Conservation (phyloP, 106 monocot genomes). For the Triglochin maritima region DNA sequence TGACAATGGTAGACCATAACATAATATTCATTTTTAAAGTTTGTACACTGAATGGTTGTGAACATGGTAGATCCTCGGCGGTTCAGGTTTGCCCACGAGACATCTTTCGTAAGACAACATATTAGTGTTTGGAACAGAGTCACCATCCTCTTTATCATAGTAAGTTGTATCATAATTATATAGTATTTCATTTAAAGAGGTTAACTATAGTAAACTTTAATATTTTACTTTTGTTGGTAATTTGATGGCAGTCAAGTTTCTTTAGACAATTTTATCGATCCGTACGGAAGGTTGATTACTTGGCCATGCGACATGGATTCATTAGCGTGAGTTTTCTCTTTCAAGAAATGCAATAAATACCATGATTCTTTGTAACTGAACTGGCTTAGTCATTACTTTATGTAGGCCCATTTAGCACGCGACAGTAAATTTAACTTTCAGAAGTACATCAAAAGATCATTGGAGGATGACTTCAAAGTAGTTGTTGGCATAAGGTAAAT, state of each 20-base stretch:
- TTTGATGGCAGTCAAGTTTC: conserved; percentile 59
- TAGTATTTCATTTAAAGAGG: conserved; percentile 6
- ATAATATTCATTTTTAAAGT: neutral
- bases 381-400: neutral
- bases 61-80: conserved; percentile 61
- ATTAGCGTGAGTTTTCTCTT: conserved; percentile 45
- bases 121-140: conserved; percentile 36
- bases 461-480: conserved; percentile 22
- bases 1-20: neutral
- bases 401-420: conserved; percentile 62
- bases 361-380: neutral
- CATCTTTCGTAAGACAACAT: conserved; percentile 64
- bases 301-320: conserved; percentile 67
- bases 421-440: conserved; percentile 28
- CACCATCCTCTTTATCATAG: conserved; percentile 36
- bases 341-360: no score
- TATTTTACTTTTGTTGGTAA: no score
- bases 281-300: conserved; percentile 56
- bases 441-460: conserved; percentile 14
- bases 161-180: conserved; percentile 31
- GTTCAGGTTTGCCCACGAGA: conserved; percentile 69
- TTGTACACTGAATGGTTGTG: no score
- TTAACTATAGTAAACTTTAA: no score
- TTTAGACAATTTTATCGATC: conserved; percentile 71
- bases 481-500: conserved; percentile 14